Percentiles rank a stretch among this genome's conserved stretches.
These are phyloP conservation scores for Rubia peregrina DNA, from an alignment of 305 asterid species.

Conservation along the genomic window DNA sequence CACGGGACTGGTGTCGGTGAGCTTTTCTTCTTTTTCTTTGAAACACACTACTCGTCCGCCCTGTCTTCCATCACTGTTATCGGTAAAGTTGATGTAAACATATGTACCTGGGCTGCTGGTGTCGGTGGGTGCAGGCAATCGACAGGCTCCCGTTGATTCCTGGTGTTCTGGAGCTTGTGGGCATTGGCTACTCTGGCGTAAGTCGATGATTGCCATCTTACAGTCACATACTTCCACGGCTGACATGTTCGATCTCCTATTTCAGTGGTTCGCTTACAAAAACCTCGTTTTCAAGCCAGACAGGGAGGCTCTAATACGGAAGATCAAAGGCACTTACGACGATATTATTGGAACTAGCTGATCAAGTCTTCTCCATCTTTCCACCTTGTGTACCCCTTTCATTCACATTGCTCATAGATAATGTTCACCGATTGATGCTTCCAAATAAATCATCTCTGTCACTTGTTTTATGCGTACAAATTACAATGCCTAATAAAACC, in stretches of 20 bases:
- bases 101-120: too few species aligned
- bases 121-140: slow-evolving; percentile 44
- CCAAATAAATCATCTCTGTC: too few species aligned
- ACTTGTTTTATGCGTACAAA: too few species aligned
- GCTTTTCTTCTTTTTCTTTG: neutral
- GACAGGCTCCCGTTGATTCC: slow-evolving; percentile 87
- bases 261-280: slow-evolving; percentile 82
- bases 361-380: neutral
- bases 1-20: slow-evolving; percentile 62
- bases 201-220: slow-evolving; percentile 19
- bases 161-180: slow-evolving; percentile 77
- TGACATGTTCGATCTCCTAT: neutral
- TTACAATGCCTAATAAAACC: too few species aligned
- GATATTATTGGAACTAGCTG: slow-evolving; percentile 55
- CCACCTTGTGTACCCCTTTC: neutral
- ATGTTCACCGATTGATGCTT: too few species aligned
- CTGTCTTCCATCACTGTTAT: too few species aligned
- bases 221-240: too few species aligned
- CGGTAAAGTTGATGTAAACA: too few species aligned
- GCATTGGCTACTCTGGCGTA: slow-evolving; percentile 81
- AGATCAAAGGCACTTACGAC: slow-evolving; percentile 48
- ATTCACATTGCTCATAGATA: too few species aligned
- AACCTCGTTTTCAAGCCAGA: slow-evolving; percentile 55
- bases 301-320: slow-evolving; percentile 64
- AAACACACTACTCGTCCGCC: too few species aligned